Conservation (phyloP, 768 basidiomycete species). For the Pulveroboletus ravenelii region DNA sequence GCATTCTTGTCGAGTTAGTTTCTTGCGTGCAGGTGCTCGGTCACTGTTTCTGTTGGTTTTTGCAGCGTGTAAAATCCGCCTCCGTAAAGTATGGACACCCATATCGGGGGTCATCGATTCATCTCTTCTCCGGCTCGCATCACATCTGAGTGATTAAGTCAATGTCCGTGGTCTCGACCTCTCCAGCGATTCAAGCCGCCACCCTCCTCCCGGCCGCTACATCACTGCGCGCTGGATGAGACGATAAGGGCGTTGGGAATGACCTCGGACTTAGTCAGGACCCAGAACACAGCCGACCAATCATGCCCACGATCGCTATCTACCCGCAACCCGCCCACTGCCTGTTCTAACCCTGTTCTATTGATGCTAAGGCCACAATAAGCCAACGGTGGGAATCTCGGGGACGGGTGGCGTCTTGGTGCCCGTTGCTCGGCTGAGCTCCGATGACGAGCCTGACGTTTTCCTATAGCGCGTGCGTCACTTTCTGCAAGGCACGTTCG, state of each 20-base stretch:
- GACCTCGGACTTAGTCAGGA: not conserved
- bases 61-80: too few relatives aligned
- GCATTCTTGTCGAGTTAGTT: too few relatives aligned
- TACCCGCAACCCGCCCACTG: not conserved
- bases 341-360: not conserved
- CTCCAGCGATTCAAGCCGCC: too few relatives aligned
- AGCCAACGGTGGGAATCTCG: not conserved
- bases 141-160: too few relatives aligned
- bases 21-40: too few relatives aligned
- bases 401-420: not conserved
- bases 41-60: too few relatives aligned
- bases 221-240: too few relatives aligned
- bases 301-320: slow-evolving; percentile 4
- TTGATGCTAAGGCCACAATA: not conserved
- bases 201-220: too few relatives aligned
- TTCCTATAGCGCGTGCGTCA: not conserved
- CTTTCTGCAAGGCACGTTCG: not conserved
- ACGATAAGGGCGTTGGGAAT: not conserved
- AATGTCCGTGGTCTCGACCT: too few relatives aligned
- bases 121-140: too few relatives aligned
- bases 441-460: not conserved
- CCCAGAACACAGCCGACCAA: not conserved
- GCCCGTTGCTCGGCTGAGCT: not conserved
- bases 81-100: too few relatives aligned
- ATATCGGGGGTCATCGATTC: not conserved